Conservation (phyloP, 2,329 filamentous ascomycete genomes). For the Coleophoma cylindrospora region DNA sequence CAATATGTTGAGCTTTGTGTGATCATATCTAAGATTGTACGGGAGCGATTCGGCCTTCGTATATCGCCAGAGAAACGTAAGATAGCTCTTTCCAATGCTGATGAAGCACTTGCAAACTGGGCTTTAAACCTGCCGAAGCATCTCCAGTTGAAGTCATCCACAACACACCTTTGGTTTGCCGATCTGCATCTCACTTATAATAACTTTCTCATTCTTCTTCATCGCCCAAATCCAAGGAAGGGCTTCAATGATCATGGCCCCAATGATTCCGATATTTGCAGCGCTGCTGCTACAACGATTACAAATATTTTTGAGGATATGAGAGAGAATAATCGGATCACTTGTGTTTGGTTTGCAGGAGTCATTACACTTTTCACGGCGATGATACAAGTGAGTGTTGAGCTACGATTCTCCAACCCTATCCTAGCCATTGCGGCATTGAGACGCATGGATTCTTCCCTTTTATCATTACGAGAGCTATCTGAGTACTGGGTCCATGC, state of each 20-base stretch:
- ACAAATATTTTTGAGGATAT: slow-evolving; percentile 38
- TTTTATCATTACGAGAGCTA: slow-evolving; percentile 33
- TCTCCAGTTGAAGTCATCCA: slow-evolving; percentile 26
- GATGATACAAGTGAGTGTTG: slow-evolving; percentile 40
- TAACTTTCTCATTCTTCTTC: slow-evolving; percentile 38
- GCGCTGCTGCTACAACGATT: slow-evolving; percentile 36
- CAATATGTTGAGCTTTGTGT: slow-evolving; percentile 44
- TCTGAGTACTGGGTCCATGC: slow-evolving; percentile 37
- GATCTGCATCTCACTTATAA: slow-evolving; percentile 29
- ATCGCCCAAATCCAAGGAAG: slow-evolving; percentile 35
- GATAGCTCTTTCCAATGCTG: background rate
- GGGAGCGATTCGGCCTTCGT: slow-evolving; percentile 29
- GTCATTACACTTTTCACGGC: slow-evolving; percentile 38
- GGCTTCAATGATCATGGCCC: slow-evolving; percentile 38
- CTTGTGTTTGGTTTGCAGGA: slow-evolving; percentile 36
- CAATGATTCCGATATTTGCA: slow-evolving; percentile 39
- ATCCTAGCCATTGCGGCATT: slow-evolving; percentile 38
- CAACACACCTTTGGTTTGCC: slow-evolving; percentile 34
- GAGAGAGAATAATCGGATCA: slow-evolving; percentile 33
- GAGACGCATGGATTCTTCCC: slow-evolving; percentile 35
- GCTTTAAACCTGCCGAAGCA: background rate
- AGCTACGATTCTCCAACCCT: slow-evolving; percentile 38
- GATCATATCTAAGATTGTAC: slow-evolving; percentile 38
- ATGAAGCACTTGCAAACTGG: slow-evolving; percentile 2
- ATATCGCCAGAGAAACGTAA: slow-evolving; percentile 1